Evolutionary conservation across 83 land plant genomes (phyloP).

Genomic region (Thuja plicata): DNA sequence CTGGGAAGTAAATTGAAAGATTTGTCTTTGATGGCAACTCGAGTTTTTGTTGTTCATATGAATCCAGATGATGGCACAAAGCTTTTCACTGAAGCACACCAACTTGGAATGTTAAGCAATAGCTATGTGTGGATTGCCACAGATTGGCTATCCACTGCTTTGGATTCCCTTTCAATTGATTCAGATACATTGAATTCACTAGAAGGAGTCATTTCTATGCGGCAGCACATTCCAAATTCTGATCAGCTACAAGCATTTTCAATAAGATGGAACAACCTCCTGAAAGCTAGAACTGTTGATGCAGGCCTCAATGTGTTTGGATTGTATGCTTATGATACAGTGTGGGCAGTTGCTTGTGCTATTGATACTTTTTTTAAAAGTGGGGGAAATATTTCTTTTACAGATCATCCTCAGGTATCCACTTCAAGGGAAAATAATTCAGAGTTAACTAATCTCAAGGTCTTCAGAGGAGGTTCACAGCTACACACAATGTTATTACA

Average conservation of each 20-base stretch:
- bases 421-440: slow-evolving; percentile 36
- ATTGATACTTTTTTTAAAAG: slow-evolving; percentile 40
- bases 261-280: slow-evolving; percentile 27
- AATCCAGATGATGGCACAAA: slow-evolving; percentile 1
- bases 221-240: slow-evolving; percentile 38
- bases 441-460: slow-evolving; percentile 49
- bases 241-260: slow-evolving; percentile 24
- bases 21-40: neutral
- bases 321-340: slow-evolving; percentile 75
- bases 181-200: slow-evolving; percentile 19
- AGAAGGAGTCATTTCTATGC: slow-evolving; percentile 44
- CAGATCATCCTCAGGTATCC: slow-evolving; percentile 25
- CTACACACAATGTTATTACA: slow-evolving; percentile 29
- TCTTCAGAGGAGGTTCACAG: slow-evolving; percentile 49
- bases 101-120: neutral
- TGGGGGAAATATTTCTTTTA: slow-evolving; percentile 55
- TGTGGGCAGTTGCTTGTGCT: slow-evolving; percentile 72
- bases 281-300: neutral
- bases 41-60: slow-evolving; percentile 17
- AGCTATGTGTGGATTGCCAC: slow-evolving; percentile 17
- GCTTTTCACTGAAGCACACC: neutral
- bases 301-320: slow-evolving; percentile 52
- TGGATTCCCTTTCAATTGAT: slow-evolving; percentile 25
- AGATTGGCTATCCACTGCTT: slow-evolving; percentile 20
- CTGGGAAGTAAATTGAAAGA: slow-evolving; percentile 8